Base-by-base conservation (phyloP, 2,329 filamentous ascomycete genomes). In the Pseudogymnoascus sp. region DNA sequence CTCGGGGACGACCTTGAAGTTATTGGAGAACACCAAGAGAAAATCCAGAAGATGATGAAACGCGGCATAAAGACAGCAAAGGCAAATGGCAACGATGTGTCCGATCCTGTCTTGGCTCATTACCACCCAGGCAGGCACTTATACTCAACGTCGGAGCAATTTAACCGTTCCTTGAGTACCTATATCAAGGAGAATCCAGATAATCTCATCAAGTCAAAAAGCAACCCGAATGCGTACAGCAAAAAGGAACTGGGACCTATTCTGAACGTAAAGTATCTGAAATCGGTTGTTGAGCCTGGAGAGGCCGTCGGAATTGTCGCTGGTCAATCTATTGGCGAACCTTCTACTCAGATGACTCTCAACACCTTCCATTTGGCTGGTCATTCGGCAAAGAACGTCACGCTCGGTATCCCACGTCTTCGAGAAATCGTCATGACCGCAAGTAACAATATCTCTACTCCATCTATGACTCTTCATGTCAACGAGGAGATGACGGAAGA, bases 341-440 rank as follows among this genome's bases (percentile, higher is more conserved):
- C 95, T 7, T 97, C 92, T 2, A 99, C 94, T 9, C 94, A 99
- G 74, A 99, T 99, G 95, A 99, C 95, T 6, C 79, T 99, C 61
- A 99, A 99, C 77, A 99, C 95, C 29, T 99, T 99, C 84, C 94
- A 99, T 83, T 90, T 99, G 84, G 94, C 94, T 74, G 94, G 94
- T 71, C 93, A 97, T 79, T 92, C 94, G 17, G 88, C 94, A 31
- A 97, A 97, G 81, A 99, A 99, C 82, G 95, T 99, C 72, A 99
- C 94, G 0, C 84, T 97, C 17, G 94, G 94, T 90, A 97, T 99
- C 71, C 94, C 94, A 63, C 91, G 94, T 77, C 82, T 99, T 17
- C 84, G 94, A 77, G 94, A 99, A 82, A 97, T 99, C 69, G 84
- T 99, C 66, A 99, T 99, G 94, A 97, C 94, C 58, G 94, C 94